phyloP scores from a whole-genome alignment of 768 basidiomycete genomes.

The Vararia minispora region DNA sequence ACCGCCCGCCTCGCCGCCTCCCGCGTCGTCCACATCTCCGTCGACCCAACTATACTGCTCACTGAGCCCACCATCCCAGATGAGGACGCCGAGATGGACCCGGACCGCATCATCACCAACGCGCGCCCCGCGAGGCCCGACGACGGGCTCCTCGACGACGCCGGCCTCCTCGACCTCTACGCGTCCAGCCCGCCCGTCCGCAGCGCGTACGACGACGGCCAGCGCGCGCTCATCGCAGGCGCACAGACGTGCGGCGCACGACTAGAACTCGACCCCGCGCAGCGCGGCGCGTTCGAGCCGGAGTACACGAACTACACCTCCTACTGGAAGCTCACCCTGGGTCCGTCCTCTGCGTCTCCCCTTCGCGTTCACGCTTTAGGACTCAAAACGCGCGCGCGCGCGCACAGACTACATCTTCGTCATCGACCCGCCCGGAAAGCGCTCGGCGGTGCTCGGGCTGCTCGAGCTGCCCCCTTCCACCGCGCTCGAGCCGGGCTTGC shows the following conservation, averaged over 20 bases:
- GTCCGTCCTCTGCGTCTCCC: slow-evolving; percentile 26
- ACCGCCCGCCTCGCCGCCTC: slow-evolving; percentile 42
- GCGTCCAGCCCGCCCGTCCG: slow-evolving; percentile 25
- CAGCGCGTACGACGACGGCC: slow-evolving; percentile 62
- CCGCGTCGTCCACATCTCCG: slow-evolving; percentile 58
- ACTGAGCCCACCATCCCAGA: slow-evolving; percentile 18
- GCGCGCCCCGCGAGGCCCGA: slow-evolving; percentile 44
- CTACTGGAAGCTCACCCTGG: slow-evolving; percentile 75
- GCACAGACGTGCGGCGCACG: slow-evolving; percentile 42
- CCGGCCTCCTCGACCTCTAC: slow-evolving; percentile 45
- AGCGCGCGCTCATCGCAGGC: slow-evolving; percentile 12
- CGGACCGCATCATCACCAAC: slow-evolving; percentile 63
- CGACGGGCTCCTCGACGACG: slow-evolving; percentile 60
- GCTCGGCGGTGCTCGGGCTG: slow-evolving; percentile 35
- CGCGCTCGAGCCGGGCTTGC: slow-evolving; percentile 62
- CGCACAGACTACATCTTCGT: slow-evolving; percentile 83
- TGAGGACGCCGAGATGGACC: slow-evolving; percentile 39
- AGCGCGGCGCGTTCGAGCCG: slow-evolving; percentile 59
- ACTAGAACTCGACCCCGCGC: slow-evolving; percentile 24
- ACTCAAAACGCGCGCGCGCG: slow-evolving; percentile 1
- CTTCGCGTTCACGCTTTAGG: slow-evolving; percentile 3
- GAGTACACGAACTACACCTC: slow-evolving; percentile 85
- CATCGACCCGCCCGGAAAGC: slow-evolving; percentile 29
- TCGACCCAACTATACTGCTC: slow-evolving; percentile 46
- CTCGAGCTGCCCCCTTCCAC: slow-evolving; percentile 49